These are phyloP conservation scores for Micromonas commoda DNA, from an alignment of 139 green algal species.

Conservation along the genomic window DNA sequence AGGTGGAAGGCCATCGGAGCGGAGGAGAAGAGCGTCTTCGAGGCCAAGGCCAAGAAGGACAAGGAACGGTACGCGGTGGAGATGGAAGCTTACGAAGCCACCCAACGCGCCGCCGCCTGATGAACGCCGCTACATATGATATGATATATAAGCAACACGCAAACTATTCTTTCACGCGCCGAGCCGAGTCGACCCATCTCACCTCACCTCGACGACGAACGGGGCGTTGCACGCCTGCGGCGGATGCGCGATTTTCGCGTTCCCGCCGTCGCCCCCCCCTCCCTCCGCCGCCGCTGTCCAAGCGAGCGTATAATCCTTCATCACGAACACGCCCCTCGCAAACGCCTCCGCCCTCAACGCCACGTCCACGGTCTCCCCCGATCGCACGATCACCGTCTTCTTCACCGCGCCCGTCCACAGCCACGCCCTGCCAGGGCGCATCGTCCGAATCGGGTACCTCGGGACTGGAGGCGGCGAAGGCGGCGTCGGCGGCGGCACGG, in stretches of 20 bases:
- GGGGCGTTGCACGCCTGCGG: background rate
- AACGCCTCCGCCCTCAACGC: background rate
- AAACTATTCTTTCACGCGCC: too few relatives aligned
- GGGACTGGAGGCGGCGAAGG: too few relatives aligned
- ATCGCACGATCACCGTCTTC: background rate
- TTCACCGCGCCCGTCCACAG: background rate
- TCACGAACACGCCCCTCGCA: background rate
- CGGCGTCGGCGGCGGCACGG: background rate
- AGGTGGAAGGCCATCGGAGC: background rate
- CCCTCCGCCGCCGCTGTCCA: background rate
- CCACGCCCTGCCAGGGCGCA: background rate
- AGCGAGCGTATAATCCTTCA: background rate
- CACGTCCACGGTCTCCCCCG: background rate
- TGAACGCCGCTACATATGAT: too few relatives aligned
- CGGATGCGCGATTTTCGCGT: background rate
- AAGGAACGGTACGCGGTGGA: background rate
- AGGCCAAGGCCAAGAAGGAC: background rate
- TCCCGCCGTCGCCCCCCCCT: background rate
- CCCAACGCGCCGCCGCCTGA: too few relatives aligned
- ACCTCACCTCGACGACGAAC: background rate
- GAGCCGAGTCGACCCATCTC: too few relatives aligned
- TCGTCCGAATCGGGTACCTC: too few relatives aligned
- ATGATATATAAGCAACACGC: too few relatives aligned
- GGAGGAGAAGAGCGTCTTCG: background rate
- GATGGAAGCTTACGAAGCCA: background rate